Evolutionary conservation across 2,329 filamentous ascomycete species (phyloP).

Genomic region (Colletotrichum lupini): DNA sequence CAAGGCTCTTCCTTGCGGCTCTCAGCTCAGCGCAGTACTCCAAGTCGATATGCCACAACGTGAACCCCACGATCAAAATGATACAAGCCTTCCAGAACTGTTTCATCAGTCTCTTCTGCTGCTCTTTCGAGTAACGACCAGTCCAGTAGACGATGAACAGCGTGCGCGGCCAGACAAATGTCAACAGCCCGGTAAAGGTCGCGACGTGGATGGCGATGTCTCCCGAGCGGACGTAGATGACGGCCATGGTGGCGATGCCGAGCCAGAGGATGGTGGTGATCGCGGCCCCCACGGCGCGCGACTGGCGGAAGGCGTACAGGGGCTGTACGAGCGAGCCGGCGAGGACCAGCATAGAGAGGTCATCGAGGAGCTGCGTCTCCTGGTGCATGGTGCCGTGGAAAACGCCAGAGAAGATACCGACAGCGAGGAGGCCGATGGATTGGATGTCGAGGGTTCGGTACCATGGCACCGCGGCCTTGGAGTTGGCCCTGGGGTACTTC

Average conservation of each 20-base stretch:
- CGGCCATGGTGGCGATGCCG: slow-evolving; percentile 53
- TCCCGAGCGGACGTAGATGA: slow-evolving; percentile 54
- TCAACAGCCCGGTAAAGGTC: slow-evolving; percentile 49
- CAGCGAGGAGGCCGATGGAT: slow-evolving; percentile 51
- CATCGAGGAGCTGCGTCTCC: slow-evolving; percentile 60
- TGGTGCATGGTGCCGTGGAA: slow-evolving; percentile 59
- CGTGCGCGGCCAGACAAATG: slow-evolving; percentile 46
- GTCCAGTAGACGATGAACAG: slow-evolving; percentile 48
- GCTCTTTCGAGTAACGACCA: slow-evolving; percentile 42
- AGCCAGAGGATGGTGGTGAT: slow-evolving; percentile 52
- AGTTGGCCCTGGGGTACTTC: slow-evolving; percentile 46
- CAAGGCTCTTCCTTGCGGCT: slow-evolving; percentile 53
- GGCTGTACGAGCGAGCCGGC: slow-evolving; percentile 63
- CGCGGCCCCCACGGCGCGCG: slow-evolving; percentile 44
- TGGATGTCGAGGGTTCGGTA: slow-evolving; percentile 52
- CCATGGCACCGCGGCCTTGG: slow-evolving; percentile 43
- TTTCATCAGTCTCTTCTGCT: slow-evolving; percentile 42
- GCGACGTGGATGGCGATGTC: slow-evolving; percentile 56
- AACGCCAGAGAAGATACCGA: slow-evolving; percentile 54
- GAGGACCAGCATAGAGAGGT: slow-evolving; percentile 68
- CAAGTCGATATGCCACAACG: slow-evolving; percentile 68
- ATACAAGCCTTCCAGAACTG: slow-evolving; percentile 43
- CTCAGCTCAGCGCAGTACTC: slow-evolving; percentile 62
- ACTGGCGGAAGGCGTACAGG: slow-evolving; percentile 56
- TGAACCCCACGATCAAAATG: slow-evolving; percentile 56